A percentile compares a stretch with the other conserved stretches of the same genome.
These are phyloP conservation scores for Gonapodya prolifera DNA, from an alignment of 192 early-diverging fungal species.

Conservation along the genomic window DNA sequence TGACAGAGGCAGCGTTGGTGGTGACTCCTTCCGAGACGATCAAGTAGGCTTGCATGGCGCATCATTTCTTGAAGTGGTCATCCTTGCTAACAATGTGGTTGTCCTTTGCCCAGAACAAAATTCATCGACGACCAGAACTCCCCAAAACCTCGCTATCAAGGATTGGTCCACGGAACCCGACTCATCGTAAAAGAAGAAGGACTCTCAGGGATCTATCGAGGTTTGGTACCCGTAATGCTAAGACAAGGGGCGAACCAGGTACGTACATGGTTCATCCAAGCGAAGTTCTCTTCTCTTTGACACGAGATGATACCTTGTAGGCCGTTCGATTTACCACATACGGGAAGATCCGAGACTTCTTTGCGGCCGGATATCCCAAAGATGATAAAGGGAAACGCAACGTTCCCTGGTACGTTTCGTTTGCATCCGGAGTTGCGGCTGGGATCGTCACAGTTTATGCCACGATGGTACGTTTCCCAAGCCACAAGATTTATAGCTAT, in stretches of 20 bases:
- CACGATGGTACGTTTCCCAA: no score
- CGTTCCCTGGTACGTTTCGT: constrained; percentile 34
- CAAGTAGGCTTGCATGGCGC: constrained; percentile 39
- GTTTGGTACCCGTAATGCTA: constrained; percentile 80
- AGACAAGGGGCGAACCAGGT: constrained; percentile 93
- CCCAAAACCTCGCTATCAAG: constrained; percentile 57
- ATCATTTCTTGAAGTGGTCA: background rate
- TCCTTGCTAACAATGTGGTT: background rate
- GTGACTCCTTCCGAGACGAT: constrained; percentile 93
- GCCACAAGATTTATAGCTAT: no score
- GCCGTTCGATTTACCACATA: constrained; percentile 86
- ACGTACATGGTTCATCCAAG: no score
- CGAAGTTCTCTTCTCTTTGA: no score
- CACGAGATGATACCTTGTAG: no score
- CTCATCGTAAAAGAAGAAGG: constrained; percentile 60
- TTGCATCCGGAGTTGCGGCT: constrained; percentile 59
- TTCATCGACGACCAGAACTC: constrained; percentile 82
- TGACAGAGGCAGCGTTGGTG: constrained; percentile 73
- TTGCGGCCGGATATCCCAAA: constrained; percentile 18
- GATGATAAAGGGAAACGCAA: constrained; percentile 19
- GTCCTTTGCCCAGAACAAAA: constrained; percentile 52
- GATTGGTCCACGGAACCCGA: constrained; percentile 60
- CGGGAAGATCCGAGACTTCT: constrained; percentile 55
- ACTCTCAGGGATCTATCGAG: constrained; percentile 73
- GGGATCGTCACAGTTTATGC: constrained; percentile 89